phyloP scores from a whole-genome alignment of 2,329 filamentous ascomycete genomes.

The Monilinia vaccinii-corymbosi region DNA sequence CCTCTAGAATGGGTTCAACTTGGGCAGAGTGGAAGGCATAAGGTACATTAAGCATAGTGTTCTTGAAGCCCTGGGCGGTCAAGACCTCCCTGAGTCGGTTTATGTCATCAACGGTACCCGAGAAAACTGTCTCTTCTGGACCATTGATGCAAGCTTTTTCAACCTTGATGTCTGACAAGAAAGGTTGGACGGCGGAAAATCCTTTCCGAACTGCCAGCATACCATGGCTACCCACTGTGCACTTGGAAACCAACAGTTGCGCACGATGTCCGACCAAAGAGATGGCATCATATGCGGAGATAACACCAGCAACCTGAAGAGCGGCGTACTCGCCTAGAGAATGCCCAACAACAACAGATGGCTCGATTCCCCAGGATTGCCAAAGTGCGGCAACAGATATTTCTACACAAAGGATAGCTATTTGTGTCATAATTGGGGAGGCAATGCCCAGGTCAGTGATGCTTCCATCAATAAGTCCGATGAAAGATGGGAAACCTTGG shows the following conservation, averaged over 20 bases:
- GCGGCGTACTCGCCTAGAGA: conserved; percentile 67
- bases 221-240: conserved; percentile 56
- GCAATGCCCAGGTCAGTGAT: neutral
- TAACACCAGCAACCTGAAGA: conserved; percentile 58
- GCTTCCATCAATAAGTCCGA: conserved; percentile 32
- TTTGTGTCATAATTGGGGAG: conserved; percentile 3
- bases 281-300: conserved; percentile 61
- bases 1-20: conserved; percentile 51
- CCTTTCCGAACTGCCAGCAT: conserved; percentile 48
- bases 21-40: conserved; percentile 59
- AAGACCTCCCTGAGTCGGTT: conserved; percentile 41
- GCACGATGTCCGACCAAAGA: conserved; percentile 62
- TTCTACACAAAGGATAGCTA: conserved; percentile 35
- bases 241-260: conserved; percentile 52
- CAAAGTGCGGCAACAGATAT: conserved; percentile 46
- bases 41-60: conserved; percentile 50
- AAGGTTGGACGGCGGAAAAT: conserved; percentile 15
- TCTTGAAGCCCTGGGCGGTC: conserved; percentile 44
- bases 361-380: conserved; percentile 44
- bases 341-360: conserved; percentile 48
- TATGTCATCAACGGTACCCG: conserved; percentile 45
- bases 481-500: conserved; percentile 25
- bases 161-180: conserved; percentile 6
- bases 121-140: conserved; percentile 63
- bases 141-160: conserved; percentile 63